These are phyloP conservation scores for Trypanosoma conorhini DNA, from an alignment of 208 protist genomes.

Conservation along the genomic window DNA sequence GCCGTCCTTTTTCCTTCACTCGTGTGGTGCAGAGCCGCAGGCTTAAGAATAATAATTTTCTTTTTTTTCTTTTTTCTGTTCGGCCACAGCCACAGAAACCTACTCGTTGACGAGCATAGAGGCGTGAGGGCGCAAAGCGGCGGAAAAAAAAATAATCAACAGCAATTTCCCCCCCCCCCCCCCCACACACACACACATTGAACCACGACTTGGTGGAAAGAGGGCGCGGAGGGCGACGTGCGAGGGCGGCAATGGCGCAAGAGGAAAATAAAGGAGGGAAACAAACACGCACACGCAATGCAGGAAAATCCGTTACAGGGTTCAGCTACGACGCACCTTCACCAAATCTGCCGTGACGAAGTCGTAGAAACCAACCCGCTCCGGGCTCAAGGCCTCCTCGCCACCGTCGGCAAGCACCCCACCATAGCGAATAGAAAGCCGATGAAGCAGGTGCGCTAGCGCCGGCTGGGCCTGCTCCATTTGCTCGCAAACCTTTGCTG, in stretches of 20 bases:
- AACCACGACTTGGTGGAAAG: too few species aligned
- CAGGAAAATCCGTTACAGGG: constrained; percentile 4
- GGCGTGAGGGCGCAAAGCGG: too few species aligned
- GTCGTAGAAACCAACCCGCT: constrained; percentile 73
- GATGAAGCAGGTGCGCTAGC: constrained; percentile 37
- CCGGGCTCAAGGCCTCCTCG: constrained; percentile 48
- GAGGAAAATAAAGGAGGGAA: neutral
- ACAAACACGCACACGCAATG: constrained; percentile 6
- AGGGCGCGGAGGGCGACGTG: too few species aligned
- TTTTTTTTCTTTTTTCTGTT: too few species aligned
- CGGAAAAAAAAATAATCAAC: too few species aligned
- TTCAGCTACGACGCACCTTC: constrained; percentile 46
- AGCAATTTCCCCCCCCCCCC: too few species aligned
- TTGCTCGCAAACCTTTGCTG: constrained; percentile 57
- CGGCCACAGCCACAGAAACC: too few species aligned
- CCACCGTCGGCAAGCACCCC: constrained; percentile 41
- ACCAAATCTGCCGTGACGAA: constrained; percentile 83
- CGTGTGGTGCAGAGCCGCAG: too few species aligned
- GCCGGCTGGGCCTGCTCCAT: constrained; percentile 64
- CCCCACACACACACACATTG: too few species aligned
- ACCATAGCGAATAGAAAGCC: constrained; percentile 13
- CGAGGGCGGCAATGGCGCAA: too few species aligned
- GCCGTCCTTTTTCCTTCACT: neutral
- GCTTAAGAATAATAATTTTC: too few species aligned
- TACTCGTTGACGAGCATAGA: too few species aligned